These are phyloP conservation scores for Chlorella sp. DNA, from an alignment of 139 green algal species.

Conservation along the genomic window DNA sequence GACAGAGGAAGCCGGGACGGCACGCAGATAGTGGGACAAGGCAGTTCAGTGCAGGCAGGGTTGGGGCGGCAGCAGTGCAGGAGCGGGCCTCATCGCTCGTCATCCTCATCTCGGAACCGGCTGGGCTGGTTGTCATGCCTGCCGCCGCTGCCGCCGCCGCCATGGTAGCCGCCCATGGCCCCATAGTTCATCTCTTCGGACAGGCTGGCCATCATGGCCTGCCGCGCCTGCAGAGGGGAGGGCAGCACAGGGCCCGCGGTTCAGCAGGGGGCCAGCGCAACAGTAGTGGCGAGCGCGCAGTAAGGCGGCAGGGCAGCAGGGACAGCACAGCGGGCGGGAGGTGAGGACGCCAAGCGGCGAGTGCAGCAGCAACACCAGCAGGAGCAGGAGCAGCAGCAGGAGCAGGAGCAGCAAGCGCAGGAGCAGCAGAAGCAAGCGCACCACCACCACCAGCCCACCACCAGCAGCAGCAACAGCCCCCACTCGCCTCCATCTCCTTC, in stretches of 20 bases:
- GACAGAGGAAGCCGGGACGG: not conserved
- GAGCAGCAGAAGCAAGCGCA: not conserved
- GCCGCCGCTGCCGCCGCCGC: not conserved
- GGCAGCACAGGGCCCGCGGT: no score
- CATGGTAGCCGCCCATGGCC: slow-evolving; percentile 34
- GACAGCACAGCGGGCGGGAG: no score
- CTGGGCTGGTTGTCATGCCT: slow-evolving; percentile 4
- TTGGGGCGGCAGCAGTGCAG: no score
- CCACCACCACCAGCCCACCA: no score
- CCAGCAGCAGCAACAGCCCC: not conserved
- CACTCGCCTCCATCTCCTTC: slow-evolving; percentile 28
- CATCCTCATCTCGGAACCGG: slow-evolving; percentile 37
- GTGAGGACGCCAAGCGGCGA: not conserved
- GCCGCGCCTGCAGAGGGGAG: not conserved
- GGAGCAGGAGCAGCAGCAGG: not conserved
- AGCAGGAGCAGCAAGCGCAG: not conserved
- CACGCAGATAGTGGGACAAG: not conserved
- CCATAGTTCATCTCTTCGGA: slow-evolving; percentile 44
- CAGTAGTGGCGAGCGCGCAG: no score
- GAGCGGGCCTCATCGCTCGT: slow-evolving; percentile 33
- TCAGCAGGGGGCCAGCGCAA: no score
- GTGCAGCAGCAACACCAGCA: no score
- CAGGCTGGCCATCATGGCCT: slow-evolving; percentile 29
- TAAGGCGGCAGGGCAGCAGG: not conserved
- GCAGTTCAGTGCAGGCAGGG: not conserved